Base-by-base conservation (phyloP, 805 yeast genomes). In the Saccharomycopsis vini region DNA sequence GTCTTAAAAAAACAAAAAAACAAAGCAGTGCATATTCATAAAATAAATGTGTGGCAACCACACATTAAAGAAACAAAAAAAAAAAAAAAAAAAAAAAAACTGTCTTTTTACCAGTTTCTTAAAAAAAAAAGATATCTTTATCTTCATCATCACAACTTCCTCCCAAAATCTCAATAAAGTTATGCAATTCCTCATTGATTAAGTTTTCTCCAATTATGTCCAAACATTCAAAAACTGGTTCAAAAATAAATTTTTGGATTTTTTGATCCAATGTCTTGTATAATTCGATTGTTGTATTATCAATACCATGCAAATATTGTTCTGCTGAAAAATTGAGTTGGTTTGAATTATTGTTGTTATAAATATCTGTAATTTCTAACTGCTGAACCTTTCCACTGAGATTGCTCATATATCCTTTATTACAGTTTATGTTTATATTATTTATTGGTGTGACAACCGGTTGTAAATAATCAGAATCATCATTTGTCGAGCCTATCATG, bases 211-310 rank as follows among this genome's bases (percentile, higher is more conserved):
- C 3, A 5, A 38, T 29, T 7, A 13, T 5, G 12, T 38, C 39
- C 7, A 43, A 18, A 3, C 19, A 18, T 5, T 44, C 36, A 13
- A 44, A 34, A 12, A 44, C 9, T 5, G 47, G 47, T 15, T 28
- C 43, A 23, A 44, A 39, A 7, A 44, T 15, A 22, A 16, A 6
- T 19, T 20, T 34, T 24, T 44, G 40, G 5, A 44, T 19, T 3
- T 30, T 39, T 7, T 10, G 5, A 21, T 44, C 47, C 9, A 43
- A n/a, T 2, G 9, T 19, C 28, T 33, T 33, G 13, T 26, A 22
- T 15, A 38, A 31, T 31, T 43, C 34, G 2, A 37, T 10, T 5
- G 46, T 16, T 16, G 16, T 26, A n/a, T 13, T 7, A 31, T 42
- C 23, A 29, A 42, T 16, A 3, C 36, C 40, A 12, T 6, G 6